Conservation (phyloP, 1,284 basidiomycete species). For the Rhodofomes roseus region DNA sequence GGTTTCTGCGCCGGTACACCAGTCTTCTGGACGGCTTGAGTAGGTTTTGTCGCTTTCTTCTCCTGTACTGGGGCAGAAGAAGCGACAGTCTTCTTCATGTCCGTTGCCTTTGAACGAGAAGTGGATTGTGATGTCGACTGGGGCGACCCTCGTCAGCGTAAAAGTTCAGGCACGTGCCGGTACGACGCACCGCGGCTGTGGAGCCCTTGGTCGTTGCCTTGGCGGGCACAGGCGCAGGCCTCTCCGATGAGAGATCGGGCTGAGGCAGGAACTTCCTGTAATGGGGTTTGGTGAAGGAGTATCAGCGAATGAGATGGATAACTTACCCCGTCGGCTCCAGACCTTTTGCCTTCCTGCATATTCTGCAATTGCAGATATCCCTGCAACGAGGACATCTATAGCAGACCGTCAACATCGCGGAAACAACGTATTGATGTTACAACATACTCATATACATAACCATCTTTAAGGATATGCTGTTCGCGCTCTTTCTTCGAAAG, state of each 20-base stretch:
- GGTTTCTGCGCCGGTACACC: slow-evolving; percentile 18
- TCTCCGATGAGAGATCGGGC: no score
- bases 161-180: not conserved
- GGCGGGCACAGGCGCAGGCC: not conserved
- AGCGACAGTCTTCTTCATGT: not conserved
- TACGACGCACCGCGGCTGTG: not conserved
- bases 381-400: slow-evolving; percentile 65
- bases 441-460: slow-evolving; percentile 53
- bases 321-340: slow-evolving; percentile 53
- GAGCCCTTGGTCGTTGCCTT: not conserved
- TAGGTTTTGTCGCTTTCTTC: not conserved
- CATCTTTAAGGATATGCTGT: slow-evolving; percentile 34
- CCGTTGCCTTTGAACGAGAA: not conserved
- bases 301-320: not conserved
- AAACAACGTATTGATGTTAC: not conserved
- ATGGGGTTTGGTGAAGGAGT: not conserved
- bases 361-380: slow-evolving; percentile 60
- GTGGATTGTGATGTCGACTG: not conserved
- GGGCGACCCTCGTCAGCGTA: not conserved
- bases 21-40: slow-evolving; percentile 11
- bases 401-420: not conserved
- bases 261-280: not conserved
- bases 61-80: not conserved
- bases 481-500: slow-evolving; percentile 21
- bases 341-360: slow-evolving; percentile 60